A percentile compares a stretch with the other conserved stretches of the same genome.
Evolutionary conservation across 192 early-diverging fungal species (phyloP).

Genomic region (Podila clonocystis): DNA sequence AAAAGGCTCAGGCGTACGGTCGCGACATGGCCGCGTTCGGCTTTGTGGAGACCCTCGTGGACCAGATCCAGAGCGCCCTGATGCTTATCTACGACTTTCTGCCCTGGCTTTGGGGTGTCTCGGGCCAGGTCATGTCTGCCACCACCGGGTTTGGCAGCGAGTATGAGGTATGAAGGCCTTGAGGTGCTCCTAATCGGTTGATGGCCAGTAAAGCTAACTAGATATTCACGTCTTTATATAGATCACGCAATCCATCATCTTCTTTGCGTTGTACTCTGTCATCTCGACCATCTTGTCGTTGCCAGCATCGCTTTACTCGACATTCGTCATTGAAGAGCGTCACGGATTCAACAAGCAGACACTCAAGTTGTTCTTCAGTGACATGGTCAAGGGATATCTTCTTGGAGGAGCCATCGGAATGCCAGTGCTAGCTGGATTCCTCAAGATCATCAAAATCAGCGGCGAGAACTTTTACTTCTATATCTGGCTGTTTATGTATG

Average conservation of each 20-base stretch:
- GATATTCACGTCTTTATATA: constrained; percentile 22
- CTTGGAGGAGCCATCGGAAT: constrained; percentile 78
- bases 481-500: constrained; percentile 90
- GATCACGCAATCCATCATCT: constrained; percentile 88
- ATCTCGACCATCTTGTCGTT: constrained; percentile 72
- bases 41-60: constrained; percentile 71
- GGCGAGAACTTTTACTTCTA: constrained; percentile 91
- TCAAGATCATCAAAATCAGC: constrained; percentile 83
- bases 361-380: constrained; percentile 77
- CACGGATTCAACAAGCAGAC: constrained; percentile 99
- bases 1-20: constrained; percentile 86
- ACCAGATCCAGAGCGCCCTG: constrained; percentile 71
- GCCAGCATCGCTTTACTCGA: constrained; percentile 87
- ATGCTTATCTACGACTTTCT: constrained; percentile 76
- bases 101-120: constrained; percentile 76
- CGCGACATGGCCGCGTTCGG: constrained; percentile 84
- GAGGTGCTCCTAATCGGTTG: background rate
- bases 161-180: constrained; percentile 65
- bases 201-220: background rate
- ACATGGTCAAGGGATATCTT: constrained; percentile 77
- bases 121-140: constrained; percentile 62
- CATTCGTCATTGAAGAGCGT: constrained; percentile 94
- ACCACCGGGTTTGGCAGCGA: constrained; percentile 67
- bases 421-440: constrained; percentile 81
- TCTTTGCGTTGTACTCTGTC: constrained; percentile 67